Evolutionary conservation across 1,139 yeast genomes (phyloP).

Genomic region (Yamadazyma diddensiae): DNA sequence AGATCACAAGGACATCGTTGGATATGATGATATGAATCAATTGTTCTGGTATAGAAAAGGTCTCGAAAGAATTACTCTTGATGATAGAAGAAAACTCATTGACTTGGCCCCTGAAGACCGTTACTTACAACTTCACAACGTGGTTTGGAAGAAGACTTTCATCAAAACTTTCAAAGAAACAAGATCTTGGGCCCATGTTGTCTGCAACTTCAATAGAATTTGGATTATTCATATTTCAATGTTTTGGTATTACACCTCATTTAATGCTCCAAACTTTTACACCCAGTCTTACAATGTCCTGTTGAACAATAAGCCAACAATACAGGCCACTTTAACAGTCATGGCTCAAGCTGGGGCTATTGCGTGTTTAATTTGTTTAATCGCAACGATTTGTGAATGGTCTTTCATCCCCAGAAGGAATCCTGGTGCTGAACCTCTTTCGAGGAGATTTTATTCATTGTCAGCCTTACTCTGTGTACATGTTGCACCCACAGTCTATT

Average conservation of each 20-base stretch:
- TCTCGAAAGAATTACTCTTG: slow-evolving; percentile 40
- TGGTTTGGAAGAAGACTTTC: slow-evolving; percentile 51
- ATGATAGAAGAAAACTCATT: slow-evolving; percentile 37
- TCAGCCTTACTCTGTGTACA: slow-evolving; percentile 26
- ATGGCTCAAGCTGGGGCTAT: slow-evolving; percentile 53
- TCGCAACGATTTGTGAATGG: slow-evolving; percentile 43
- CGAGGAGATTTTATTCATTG: slow-evolving; percentile 33
- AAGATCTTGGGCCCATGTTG: slow-evolving; percentile 58
- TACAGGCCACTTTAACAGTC: slow-evolving; percentile 42
- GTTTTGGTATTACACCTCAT: slow-evolving; percentile 59
- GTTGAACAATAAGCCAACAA: slow-evolving; percentile 48
- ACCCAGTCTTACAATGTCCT: slow-evolving; percentile 45
- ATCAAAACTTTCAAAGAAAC: slow-evolving; percentile 54
- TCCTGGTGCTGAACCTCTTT: slow-evolving; percentile 50
- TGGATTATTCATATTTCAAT: slow-evolving; percentile 59
- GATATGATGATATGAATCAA: slow-evolving; percentile 66
- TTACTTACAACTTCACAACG: slow-evolving; percentile 37
- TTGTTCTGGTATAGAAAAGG: slow-evolving; percentile 58
- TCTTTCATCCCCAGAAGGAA: slow-evolving; percentile 53
- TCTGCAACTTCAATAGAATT: slow-evolving; percentile 57
- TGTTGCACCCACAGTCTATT: slow-evolving; percentile 40
- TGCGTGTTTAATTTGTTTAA: slow-evolving; percentile 41
- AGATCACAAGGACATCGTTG: slow-evolving; percentile 53
- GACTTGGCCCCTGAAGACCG: slow-evolving; percentile 45
- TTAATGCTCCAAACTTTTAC: slow-evolving; percentile 54